Evolutionary conservation across 345 rosid species (phyloP), one percentile per base, ranked within the genome.

Genomic region (Eucalyptus urophylla): DNA sequence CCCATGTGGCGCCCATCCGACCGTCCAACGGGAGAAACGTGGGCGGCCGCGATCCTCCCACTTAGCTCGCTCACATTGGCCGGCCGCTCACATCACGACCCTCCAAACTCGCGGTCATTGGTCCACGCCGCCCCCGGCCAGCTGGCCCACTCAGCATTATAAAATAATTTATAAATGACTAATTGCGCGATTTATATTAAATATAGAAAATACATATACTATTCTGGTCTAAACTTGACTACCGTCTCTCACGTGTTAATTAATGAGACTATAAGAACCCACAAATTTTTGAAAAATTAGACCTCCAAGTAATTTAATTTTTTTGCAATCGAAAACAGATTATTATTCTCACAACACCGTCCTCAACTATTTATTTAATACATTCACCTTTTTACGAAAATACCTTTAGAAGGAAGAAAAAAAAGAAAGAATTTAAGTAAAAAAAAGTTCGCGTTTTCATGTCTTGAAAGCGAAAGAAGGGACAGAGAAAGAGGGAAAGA

Each of bases 121-220:
- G 92, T 50, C 93, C 94, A 92, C 94, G 94, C 90, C 29, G 88
- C 69, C 4, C 3, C 10, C 13, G 27, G 53, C 80, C 88, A 51
- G 90, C 86, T 91, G 94, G 89, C 94, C 95, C 91, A 88, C 90
- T 58, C 12, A 89, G 54, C 14, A 89, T 50, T 50, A 89, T 37
- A 37, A 37, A 76, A 37, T 17, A 76, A 40, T 72, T 76, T 21
- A 76, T 2, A 11, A 11, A 21, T 25, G 83, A 53, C 47, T 40
- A 40, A 21, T 76, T 21, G 47, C 83, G 47, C 47, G 25, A 17
- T 37, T 76, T 69, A 53, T 21, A 37, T 40, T 22, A 76, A 49
- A 76, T 21, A 53, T 8, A 7, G 27, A 31, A 76, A 40, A 76
- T 24, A 21, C 10, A 56, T 24, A 76, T 19, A 21, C 14, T 21